phyloP scores from a whole-genome alignment of 2,329 filamentous ascomycete species.

The Phialemoniopsis sp. region DNA sequence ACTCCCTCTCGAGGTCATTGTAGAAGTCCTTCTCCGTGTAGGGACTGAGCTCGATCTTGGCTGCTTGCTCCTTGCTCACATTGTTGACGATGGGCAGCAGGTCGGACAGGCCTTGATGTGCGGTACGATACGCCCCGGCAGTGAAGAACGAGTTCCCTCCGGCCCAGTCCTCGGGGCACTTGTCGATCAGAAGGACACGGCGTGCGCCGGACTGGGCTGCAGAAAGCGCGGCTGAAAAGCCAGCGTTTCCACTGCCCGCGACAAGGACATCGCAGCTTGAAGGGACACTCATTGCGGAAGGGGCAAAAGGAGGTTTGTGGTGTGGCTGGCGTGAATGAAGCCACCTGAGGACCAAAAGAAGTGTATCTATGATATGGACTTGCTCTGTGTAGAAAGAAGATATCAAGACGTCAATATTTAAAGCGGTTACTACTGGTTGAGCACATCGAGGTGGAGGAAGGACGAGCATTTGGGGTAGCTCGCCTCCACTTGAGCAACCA shows the following conservation, averaged over 20 bases:
- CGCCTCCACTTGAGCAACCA: too few species aligned
- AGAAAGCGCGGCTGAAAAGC: constrained; percentile 55
- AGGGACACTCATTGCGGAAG: too few species aligned
- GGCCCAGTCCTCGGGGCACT: constrained; percentile 52
- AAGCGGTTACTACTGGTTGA: too few species aligned
- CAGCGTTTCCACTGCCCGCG: constrained; percentile 61
- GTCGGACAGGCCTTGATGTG: constrained; percentile 49
- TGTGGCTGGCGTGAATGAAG: too few species aligned
- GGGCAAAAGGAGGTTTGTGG: too few species aligned
- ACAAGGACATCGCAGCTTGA: constrained; percentile 41
- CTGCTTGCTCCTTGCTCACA: constrained; percentile 36
- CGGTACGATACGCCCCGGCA: constrained; percentile 58
- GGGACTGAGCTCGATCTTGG: constrained; percentile 51
- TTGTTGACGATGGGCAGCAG: constrained; percentile 60
- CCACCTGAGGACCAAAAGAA: too few species aligned
- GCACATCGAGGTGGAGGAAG: too few species aligned
- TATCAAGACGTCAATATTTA: too few species aligned
- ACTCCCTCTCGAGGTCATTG: constrained; percentile 53
- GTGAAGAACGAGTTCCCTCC: constrained; percentile 65
- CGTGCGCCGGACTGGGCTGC: constrained; percentile 42
- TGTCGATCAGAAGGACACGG: constrained; percentile 53
- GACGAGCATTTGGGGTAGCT: too few species aligned
- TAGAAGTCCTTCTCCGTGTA: constrained; percentile 53
- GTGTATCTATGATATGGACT: too few species aligned
- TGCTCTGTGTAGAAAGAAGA: too few species aligned